These are phyloP conservation scores for Fusarium palustre DNA, from an alignment of 2,329 filamentous ascomycete species.

Conservation along the genomic window DNA sequence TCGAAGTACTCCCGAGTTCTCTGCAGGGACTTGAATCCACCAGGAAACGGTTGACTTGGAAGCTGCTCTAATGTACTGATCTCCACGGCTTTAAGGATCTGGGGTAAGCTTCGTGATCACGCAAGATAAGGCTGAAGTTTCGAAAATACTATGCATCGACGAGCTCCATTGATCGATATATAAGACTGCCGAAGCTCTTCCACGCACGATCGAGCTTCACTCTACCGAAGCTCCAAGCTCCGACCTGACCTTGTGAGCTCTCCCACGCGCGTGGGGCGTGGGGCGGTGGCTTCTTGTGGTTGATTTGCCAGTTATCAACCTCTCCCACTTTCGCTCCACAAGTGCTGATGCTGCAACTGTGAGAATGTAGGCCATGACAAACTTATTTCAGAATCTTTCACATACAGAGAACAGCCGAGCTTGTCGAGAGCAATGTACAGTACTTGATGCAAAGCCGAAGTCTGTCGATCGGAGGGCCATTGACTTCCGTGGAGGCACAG, in stretches of 20 bases:
- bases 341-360: slow-evolving; percentile 44
- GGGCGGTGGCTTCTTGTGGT: slow-evolving; percentile 40
- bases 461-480: slow-evolving; percentile 27
- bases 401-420: slow-evolving; percentile 29
- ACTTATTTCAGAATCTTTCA: slow-evolving; percentile 46
- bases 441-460: slow-evolving; percentile 28
- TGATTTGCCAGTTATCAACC: slow-evolving; percentile 44
- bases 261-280: slow-evolving; percentile 48
- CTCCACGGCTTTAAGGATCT: slow-evolving; percentile 27
- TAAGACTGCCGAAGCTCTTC: slow-evolving; percentile 15
- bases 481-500: slow-evolving; percentile 27
- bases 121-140: slow-evolving; percentile 40
- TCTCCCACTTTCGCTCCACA: slow-evolving; percentile 49
- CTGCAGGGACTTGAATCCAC: slow-evolving; percentile 5
- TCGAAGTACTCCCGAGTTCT: slow-evolving; percentile 12
- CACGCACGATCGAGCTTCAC: slow-evolving; percentile 1
- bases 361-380: slow-evolving; percentile 46
- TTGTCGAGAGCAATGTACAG: slow-evolving; percentile 19
- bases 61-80: slow-evolving; percentile 23
- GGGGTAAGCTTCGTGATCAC: slow-evolving; percentile 34
- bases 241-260: slow-evolving; percentile 42
- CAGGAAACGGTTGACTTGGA: slow-evolving; percentile 10
- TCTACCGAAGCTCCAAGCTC: slow-evolving; percentile 20
- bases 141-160: slow-evolving; percentile 27
- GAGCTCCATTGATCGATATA: slow-evolving; percentile 24